Percentiles rank a stretch among this genome's conserved stretches.
These are phyloP conservation scores for Nepenthes gracilis DNA, from an alignment of 148 eudicot species.

Conservation along the genomic window DNA sequence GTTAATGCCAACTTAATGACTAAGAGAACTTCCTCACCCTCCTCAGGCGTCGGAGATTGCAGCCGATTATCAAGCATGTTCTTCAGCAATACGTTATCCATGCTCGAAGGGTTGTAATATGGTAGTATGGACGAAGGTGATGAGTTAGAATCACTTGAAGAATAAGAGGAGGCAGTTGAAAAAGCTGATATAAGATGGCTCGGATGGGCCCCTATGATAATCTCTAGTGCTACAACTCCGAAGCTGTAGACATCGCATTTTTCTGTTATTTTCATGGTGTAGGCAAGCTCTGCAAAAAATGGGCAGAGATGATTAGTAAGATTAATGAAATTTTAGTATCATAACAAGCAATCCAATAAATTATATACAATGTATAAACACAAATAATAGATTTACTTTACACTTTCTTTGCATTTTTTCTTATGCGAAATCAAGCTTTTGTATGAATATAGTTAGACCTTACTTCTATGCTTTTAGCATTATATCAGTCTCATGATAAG, in stretches of 20 bases:
- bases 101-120: neutral
- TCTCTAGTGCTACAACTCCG: conserved; percentile 35
- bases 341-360: no score
- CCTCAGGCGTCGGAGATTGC: conserved; percentile 12
- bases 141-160: conserved; percentile 1
- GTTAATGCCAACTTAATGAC: conserved; percentile 21
- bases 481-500: no score
- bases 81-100: neutral
- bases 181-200: conserved; percentile 12
- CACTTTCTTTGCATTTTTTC: no score
- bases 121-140: conserved; percentile 4
- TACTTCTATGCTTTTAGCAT: no score
- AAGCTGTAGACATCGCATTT: conserved; percentile 54
- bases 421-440: no score
- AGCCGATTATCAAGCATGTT: conserved; percentile 29
- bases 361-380: neutral
- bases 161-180: conserved; percentile 2
- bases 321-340: neutral
- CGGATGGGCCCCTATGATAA: conserved; percentile 37
- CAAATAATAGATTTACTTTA: no score
- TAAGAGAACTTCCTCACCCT: conserved; percentile 11
- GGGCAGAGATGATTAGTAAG: neutral
- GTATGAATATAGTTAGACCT: no score
- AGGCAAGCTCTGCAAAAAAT: conserved; percentile 35
- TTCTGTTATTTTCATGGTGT: conserved; percentile 31